These are phyloP conservation scores for Blepharisma undulans DNA, from an alignment of 169 alveolate genomes.

Conservation along the genomic window DNA sequence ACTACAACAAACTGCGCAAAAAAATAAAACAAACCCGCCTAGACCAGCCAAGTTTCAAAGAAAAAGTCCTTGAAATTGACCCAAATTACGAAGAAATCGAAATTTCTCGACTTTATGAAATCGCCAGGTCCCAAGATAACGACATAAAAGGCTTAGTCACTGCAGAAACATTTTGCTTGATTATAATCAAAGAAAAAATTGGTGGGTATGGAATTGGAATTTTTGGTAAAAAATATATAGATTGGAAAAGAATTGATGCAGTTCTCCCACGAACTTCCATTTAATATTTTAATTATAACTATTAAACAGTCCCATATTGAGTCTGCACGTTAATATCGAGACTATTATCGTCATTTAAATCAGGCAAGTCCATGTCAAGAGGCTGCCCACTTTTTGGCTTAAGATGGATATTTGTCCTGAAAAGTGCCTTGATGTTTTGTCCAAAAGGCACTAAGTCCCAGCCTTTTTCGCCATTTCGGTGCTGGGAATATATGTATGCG, in stretches of 20 bases:
- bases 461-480: slow-evolving; percentile 1
- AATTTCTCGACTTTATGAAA: background rate
- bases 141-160: background rate
- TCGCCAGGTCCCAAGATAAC: background rate
- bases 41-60: background rate
- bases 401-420: background rate
- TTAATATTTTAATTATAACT: background rate
- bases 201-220: slow-evolving; percentile 32
- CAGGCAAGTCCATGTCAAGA: background rate
- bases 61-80: background rate
- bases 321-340: slow-evolving; percentile 31
- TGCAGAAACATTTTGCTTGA: background rate
- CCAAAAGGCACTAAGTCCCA: background rate
- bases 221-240: background rate
- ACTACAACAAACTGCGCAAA: too few species aligned
- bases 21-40: background rate
- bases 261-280: background rate
- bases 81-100: background rate
- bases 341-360: slow-evolving; percentile 20
- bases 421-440: background rate
- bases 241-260: background rate
- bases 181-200: background rate
- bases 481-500: background rate
- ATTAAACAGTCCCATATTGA: slow-evolving; percentile 26
- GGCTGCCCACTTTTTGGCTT: background rate